Base-by-base conservation (phyloP, 306 rosid species). In the Lupinus albus region DNA sequence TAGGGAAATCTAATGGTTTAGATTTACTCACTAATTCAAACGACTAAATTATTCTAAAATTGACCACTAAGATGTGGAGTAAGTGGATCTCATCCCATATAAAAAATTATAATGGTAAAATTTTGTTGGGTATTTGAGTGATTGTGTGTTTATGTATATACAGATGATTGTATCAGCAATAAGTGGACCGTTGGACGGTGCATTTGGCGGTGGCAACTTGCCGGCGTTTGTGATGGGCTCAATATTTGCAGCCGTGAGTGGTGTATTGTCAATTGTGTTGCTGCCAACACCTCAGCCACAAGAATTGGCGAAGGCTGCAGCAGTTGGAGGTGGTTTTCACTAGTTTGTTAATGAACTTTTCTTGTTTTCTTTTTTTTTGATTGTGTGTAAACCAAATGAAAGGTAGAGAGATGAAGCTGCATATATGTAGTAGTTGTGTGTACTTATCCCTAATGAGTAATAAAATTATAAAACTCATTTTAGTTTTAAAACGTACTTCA, bases 151-250 rank as follows among this genome's bases (percentile, higher is more conserved):
- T 35, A n/a, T 11, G 2, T 54, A 4, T 18, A 18, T 7, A 44
- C 80, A 91, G 86, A 83, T 88, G 86, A 0, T 91, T 0, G 83
- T 91, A 6, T 81, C 92, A 0, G 76, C 86, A 7, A 10, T 49
- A 0, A 86, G 87, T 51, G 91, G 97, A 35, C 95, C 87, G 0
- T 72, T 83, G 76, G 95, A 91, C 61, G 80, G 68, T 1, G 35
- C 79, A 16, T 88, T 91, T n/a, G 95, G 95, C 0, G 97, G 95
- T 0, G 91, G 97, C 4, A 91, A 91, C 68, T 62, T 86, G 78
- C 92, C 95, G 0, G 95, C 95, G 0, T 91, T 91, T 11, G 85
- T 86, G 63, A 75, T 76, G 61, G 92, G 89, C 0, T 89, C 85
- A 0, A 41, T 86, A 5, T 78, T 88, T 0, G 88, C 97, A 0